Evolutionary conservation across 148 eudicot species (phyloP).

Genomic region (Rhododendron henanense): DNA sequence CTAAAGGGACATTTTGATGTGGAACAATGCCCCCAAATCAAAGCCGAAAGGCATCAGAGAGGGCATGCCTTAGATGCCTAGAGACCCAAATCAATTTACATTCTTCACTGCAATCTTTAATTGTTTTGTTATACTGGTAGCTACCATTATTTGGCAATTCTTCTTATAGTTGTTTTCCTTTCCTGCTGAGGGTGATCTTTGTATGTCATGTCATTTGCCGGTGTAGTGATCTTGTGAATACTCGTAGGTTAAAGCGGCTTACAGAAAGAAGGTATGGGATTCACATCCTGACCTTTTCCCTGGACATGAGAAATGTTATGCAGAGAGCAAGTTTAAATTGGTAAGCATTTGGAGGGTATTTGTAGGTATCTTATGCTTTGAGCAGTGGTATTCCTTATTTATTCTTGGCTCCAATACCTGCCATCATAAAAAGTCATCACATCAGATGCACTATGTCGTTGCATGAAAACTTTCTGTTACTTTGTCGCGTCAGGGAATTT

Average conservation of each 20-base stretch:
- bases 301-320: constrained; percentile 30
- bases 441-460: not conserved
- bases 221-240: not conserved
- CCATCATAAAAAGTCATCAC: not conserved
- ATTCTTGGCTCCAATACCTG: not conserved
- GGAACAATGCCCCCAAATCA: too few species aligned
- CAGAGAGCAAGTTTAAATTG: constrained; percentile 57
- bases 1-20: too few species aligned
- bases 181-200: not conserved
- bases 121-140: not conserved
- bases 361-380: not conserved
- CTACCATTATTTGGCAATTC: not conserved
- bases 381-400: not conserved
- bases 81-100: not conserved
- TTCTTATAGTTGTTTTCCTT: not conserved
- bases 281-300: constrained; percentile 74
- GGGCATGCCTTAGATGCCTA: too few species aligned
- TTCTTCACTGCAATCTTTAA: not conserved
- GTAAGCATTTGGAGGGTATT: constrained; percentile 22
- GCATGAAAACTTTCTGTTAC: not conserved
- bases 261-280: constrained; percentile 61
- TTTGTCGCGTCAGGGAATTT: too few species aligned
- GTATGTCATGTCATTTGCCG: not conserved
- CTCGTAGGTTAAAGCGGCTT: constrained; percentile 64
- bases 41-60: too few species aligned